Conservation (phyloP, 2,329 filamentous ascomycete genomes). For the Aspergillus novoparasiticus region DNA sequence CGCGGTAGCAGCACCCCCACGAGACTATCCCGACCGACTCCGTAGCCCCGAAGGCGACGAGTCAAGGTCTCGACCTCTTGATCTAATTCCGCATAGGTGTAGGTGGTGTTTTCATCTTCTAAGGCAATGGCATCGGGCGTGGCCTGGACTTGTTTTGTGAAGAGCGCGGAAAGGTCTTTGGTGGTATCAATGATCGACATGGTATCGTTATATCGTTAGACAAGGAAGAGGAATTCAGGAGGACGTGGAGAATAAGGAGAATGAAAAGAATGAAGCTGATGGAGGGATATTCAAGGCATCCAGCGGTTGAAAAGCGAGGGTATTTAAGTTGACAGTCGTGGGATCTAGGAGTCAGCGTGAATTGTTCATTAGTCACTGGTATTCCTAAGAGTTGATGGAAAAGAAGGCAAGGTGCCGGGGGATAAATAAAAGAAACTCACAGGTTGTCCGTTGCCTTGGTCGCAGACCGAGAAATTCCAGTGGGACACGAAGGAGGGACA, state of each 20-base stretch:
- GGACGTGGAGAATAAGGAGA: neutral
- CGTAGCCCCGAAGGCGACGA: constrained; percentile 64
- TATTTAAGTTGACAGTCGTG: neutral
- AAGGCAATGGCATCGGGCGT: constrained; percentile 72
- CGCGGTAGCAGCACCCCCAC: constrained; percentile 76
- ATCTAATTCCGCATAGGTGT: constrained; percentile 75
- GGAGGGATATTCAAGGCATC: neutral
- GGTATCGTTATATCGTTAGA: constrained; percentile 15
- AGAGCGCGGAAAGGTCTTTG: constrained; percentile 74
- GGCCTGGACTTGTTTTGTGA: constrained; percentile 66
- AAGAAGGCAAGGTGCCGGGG: neutral
- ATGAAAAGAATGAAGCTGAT: neutral
- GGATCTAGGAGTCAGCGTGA: neutral
- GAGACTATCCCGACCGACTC: constrained; percentile 71
- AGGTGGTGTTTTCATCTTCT: constrained; percentile 67
- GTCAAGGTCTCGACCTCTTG: constrained; percentile 67
- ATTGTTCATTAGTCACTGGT: constrained; percentile 1
- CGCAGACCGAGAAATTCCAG: neutral
- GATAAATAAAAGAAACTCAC: neutral
- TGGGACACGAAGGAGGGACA: neutral
- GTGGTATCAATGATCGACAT: constrained; percentile 71
- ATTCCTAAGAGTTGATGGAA: neutral
- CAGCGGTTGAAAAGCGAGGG: neutral
- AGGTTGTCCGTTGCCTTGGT: neutral
- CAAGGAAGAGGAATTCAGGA: neutral